Evolutionary conservation across 164 flowering plant species (phyloP).

Genomic region (Houttuynia cordata): DNA sequence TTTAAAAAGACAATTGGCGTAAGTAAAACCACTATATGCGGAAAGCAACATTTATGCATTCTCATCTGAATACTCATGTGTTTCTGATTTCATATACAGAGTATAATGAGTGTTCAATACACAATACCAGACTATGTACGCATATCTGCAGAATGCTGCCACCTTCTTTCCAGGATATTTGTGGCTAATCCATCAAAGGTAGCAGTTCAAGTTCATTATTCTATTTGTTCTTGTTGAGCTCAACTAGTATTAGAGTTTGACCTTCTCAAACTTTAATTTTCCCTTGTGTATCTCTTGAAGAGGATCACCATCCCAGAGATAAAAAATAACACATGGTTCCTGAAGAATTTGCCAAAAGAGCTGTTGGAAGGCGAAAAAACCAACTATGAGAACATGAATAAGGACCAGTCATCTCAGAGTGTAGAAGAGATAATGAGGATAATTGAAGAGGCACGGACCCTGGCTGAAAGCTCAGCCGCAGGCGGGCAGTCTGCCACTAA

Average conservation of each 20-base stretch:
- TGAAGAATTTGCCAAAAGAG: constrained; percentile 47
- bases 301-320: constrained; percentile 67
- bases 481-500: constrained; percentile 13
- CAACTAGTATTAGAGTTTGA: too few relatives aligned
- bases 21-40: constrained; percentile 9
- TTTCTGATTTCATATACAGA: constrained; percentile 21
- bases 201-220: not conserved
- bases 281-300: constrained; percentile 13
- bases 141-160: constrained; percentile 45
- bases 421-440: constrained; percentile 50
- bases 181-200: constrained; percentile 67
- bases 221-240: too few relatives aligned
- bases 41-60: not conserved
- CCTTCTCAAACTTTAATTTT: too few relatives aligned
- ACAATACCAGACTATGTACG: constrained; percentile 60
- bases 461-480: constrained; percentile 22
- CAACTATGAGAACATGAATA: constrained; percentile 15
- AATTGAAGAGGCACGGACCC: constrained; percentile 44
- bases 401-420: constrained; percentile 29
- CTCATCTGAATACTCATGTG: not conserved
- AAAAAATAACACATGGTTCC: constrained; percentile 57
- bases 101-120: constrained; percentile 55
- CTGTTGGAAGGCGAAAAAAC: constrained; percentile 37
- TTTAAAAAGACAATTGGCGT: constrained; percentile 55
- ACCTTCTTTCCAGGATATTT: constrained; percentile 53